Conservation (phyloP, 495 filamentous ascomycete species). For the Penicillium cosmopolitanum region DNA sequence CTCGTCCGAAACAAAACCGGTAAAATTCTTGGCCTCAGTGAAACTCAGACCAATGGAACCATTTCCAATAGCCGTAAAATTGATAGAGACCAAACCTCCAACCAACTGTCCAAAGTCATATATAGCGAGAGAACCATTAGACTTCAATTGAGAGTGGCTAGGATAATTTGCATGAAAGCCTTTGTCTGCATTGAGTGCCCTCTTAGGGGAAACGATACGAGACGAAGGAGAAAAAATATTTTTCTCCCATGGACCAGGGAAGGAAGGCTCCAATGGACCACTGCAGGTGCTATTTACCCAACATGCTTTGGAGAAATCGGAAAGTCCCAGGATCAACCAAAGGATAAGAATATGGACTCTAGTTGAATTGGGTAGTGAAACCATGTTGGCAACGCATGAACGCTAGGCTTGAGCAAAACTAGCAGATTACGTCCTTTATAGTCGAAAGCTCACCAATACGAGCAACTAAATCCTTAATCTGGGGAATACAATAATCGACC, state of each 20-base stretch:
- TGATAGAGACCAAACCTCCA: conserved; percentile 43
- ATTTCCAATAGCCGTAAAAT: conserved; percentile 30
- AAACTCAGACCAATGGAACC: conserved; percentile 44
- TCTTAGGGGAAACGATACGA: not conserved
- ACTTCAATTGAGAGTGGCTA: not conserved
- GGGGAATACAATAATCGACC: conserved; percentile 6
- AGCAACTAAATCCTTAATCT: too few species aligned
- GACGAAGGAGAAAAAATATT: not conserved
- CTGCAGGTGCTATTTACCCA: not conserved
- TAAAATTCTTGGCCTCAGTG: conserved; percentile 46
- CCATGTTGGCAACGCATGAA: not conserved
- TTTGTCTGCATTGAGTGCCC: not conserved
- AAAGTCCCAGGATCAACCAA: not conserved
- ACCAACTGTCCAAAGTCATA: conserved; percentile 53
- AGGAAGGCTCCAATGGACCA: not conserved
- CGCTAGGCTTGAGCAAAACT: too few species aligned
- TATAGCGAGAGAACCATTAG: conserved; percentile 38
- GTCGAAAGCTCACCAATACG: too few species aligned
- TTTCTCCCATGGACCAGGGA: not conserved
- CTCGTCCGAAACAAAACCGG: conserved; percentile 44
- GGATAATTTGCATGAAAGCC: not conserved
- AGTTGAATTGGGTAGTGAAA: not conserved
- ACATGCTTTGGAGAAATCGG: not conserved
- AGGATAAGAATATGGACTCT: not conserved
- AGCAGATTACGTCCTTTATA: too few species aligned